Conservation (phyloP, 371 early-diverging fungal species). For the Thermomucor indicae-seudaticae region DNA sequence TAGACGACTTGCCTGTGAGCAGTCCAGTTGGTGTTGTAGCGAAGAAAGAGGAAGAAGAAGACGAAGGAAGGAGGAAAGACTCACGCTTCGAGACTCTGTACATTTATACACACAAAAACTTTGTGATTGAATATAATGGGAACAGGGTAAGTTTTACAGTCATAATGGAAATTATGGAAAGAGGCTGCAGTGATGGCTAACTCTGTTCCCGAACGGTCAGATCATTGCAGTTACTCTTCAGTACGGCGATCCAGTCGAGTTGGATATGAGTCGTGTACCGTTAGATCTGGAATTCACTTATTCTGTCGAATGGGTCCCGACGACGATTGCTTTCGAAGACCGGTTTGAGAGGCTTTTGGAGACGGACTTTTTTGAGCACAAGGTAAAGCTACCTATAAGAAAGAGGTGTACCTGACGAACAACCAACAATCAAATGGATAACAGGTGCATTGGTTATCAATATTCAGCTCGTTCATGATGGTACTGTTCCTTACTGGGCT, state of each 20-base stretch:
- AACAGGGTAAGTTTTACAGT: constrained; percentile 35
- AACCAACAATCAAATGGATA: neutral
- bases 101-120: constrained; percentile 62
- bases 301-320: constrained; percentile 63
- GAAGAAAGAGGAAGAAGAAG: constrained; percentile 16
- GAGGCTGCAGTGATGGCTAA: neutral
- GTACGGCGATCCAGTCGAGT: constrained; percentile 31
- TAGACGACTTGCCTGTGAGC: constrained; percentile 59
- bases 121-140: constrained; percentile 58
- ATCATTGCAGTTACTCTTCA: constrained; percentile 52
- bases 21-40: constrained; percentile 35
- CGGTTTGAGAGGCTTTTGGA: constrained; percentile 72
- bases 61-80: constrained; percentile 12
- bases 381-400: constrained; percentile 32
- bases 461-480: constrained; percentile 83
- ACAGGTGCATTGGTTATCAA: constrained; percentile 85
- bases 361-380: constrained; percentile 75
- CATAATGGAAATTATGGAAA: neutral
- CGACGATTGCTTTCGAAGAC: constrained; percentile 53
- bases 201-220: constrained; percentile 22
- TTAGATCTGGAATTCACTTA: constrained; percentile 67
- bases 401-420: neutral
- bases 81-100: constrained; percentile 22
- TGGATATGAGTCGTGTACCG: constrained; percentile 10
- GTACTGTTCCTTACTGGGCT: constrained; percentile 76